Percentiles rank a stretch among this genome's conserved stretches.
Evolutionary conservation across 1,284 basidiomycete species (phyloP).

Genomic region (Pisolithus thermaeus): DNA sequence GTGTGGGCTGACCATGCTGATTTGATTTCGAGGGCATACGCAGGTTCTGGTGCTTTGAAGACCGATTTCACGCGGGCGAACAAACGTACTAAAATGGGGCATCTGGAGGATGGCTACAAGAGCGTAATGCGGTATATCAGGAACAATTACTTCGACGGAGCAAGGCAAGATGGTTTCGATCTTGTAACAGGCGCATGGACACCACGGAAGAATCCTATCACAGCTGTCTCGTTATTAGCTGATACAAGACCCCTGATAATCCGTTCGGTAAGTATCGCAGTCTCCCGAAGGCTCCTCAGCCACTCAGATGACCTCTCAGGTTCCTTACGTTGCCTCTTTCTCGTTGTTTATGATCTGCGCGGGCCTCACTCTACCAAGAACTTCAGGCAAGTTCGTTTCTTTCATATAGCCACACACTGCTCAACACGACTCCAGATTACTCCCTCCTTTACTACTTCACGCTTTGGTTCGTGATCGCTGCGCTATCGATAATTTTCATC

Average conservation of each 20-base stretch:
- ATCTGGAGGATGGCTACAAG: constrained; percentile 86
- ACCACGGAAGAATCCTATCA: constrained; percentile 65
- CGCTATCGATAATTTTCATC: constrained; percentile 63
- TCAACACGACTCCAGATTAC: constrained; percentile 46
- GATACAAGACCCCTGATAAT: constrained; percentile 79
- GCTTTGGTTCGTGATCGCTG: constrained; percentile 67
- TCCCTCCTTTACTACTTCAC: constrained; percentile 78
- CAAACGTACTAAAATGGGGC: constrained; percentile 77
- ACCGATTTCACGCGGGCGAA: constrained; percentile 95
- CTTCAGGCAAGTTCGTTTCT: constrained; percentile 61
- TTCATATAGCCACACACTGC: constrained; percentile 6
- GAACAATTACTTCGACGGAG: constrained; percentile 97
- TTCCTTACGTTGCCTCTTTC: constrained; percentile 81
- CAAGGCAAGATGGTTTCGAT: constrained; percentile 90
- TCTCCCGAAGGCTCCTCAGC: constrained; percentile 4
- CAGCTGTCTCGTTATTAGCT: constrained; percentile 60
- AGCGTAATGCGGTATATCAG: constrained; percentile 84
- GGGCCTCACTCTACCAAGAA: constrained; percentile 75
- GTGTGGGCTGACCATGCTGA: constrained; percentile 99
- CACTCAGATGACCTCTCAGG: constrained; percentile 37
- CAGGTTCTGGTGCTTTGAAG: constrained; percentile 94
- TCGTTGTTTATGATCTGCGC: constrained; percentile 85
- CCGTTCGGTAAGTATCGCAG: constrained; percentile 60
- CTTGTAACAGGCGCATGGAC: constrained; percentile 90
- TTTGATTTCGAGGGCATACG: constrained; percentile 86